Base-by-base conservation (phyloP, 257 asterid genomes). In the Nicotiana obtusifolia region DNA sequence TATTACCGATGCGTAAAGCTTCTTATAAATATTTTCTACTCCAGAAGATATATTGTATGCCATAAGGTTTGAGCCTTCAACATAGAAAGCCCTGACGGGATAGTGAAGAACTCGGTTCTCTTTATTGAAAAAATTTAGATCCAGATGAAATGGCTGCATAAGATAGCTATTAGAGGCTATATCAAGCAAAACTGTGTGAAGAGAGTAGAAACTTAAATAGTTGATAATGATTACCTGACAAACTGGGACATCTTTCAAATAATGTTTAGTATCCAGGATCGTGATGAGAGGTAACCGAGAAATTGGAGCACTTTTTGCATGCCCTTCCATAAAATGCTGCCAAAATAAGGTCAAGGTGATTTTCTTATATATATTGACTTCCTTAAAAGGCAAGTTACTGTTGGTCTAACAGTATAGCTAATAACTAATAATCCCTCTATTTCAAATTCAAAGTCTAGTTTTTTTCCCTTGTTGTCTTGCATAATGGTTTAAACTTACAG, bases 281-380 rank as follows among this genome's bases (percentile, higher is more conserved):
- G 97, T 90, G 81, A 96, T 85, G 65, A 96, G 94, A 83, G 98
- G 99, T 80, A 96, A 83, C 85, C 99, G 94, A 85, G 95, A 89
- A 91, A 96, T 96, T 82, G 99, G 98, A 86, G 96, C 94, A 89
- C 89, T 96, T 89, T 91, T 96, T 68, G 99, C 91, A 87, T 96
- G 97, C 84, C 99, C 98, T 91, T 96, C 98, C 99, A 96, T 94
- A 88, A 96, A 96, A 94, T 96, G 98, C 99, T 96, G 97, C 85
- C 78, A 69, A 75, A 67, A 33, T 64, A 26, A 57, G 28, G 10
- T 61, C 13, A 30, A 10, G 75, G 81, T 31, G 24, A 52, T 59
- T 67, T 30, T 57, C 79, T 71, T 44, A 13, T n/a, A 68, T 20
- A 41, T 44, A 22, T 71, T 20, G 78, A 71, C 60, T 71, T 26